Evolutionary conservation across 495 filamentous ascomycete species (phyloP), one percentile per base, ranked within the genome.

Genomic region (Tetracladium setigerum): DNA sequence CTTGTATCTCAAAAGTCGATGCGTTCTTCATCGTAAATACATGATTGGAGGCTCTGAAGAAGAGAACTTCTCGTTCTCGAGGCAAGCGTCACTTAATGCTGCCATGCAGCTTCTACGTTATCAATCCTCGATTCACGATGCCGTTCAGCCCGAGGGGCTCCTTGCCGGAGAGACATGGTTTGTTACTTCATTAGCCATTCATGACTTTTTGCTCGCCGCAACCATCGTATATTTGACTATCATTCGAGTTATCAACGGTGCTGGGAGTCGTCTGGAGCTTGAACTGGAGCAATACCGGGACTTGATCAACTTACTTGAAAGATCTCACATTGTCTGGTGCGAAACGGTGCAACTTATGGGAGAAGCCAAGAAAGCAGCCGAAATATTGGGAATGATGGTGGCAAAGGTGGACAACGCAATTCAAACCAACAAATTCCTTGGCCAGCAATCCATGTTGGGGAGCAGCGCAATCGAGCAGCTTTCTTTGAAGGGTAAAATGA

Each of bases 1-100:
- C 4, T 63, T 89, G 13, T 89, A 84, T 55, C 76, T 86, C 47
- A 88, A 87, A 55, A 68, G 74, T n/a, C 74, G 84, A 24, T 83
- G 79, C 38, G 78, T 89, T 12, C 67, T 90, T 22, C 87, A 91
- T 57, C 77, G 86, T 5, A 76, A 79, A 43, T 91, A 86, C 58
- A 66, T 90, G 16, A 70, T 69, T 13, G 72, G 78, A 47, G 69
- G 69, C 5, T 65, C 73, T 8, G 65, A 67, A 27, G 74, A 78
- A 50, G 71, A 70, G 32, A 74, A 86, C 30, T 86, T 81, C 51
- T 68, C 74, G 2, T 82, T 84, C 58, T 89, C 85, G 5, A 71
- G 83, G 34, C 71, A 72, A 22, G 72, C 72, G 1, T 87, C 82
- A 54, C 69, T 91, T 11, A 77, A 81, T 30, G 81, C 84, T 10